These are phyloP conservation scores for Evernia prunastri DNA, from an alignment of 495 filamentous ascomycete genomes.

Conservation along the genomic window DNA sequence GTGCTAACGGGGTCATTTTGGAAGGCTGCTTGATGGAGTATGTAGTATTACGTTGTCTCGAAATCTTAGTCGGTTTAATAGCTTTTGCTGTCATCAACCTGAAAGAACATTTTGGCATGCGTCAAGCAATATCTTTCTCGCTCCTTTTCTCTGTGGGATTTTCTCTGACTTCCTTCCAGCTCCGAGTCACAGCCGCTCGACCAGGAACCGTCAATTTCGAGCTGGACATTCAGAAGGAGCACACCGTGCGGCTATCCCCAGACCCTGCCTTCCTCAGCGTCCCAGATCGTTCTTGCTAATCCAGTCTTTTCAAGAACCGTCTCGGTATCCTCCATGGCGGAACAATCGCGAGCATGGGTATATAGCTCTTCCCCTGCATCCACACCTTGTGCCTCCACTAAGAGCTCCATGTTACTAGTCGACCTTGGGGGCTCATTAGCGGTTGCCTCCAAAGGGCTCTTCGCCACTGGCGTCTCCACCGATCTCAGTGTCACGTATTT, in stretches of 20 bases:
- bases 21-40: constrained; percentile 33
- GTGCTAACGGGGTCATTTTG: constrained; percentile 2
- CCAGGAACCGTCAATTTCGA: constrained; percentile 82
- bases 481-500: constrained; percentile 95
- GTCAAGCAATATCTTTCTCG: constrained; percentile 25
- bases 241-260: constrained; percentile 57
- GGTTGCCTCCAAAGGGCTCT: constrained; percentile 83
- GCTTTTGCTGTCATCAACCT: neutral
- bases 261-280: neutral
- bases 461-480: constrained; percentile 84
- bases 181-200: constrained; percentile 68
- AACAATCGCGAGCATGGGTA: constrained; percentile 88
- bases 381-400: neutral
- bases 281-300: neutral
- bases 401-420: constrained; percentile 41
- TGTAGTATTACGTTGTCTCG: constrained; percentile 7
- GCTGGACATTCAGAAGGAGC: constrained; percentile 74
- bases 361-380: constrained; percentile 7
- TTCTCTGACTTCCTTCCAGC: constrained; percentile 37
- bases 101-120: neutral
- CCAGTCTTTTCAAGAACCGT: constrained; percentile 56
- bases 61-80: neutral
- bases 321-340: constrained; percentile 88
- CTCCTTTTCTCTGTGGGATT: constrained; percentile 38
- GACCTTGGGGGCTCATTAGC: constrained; percentile 91